Conservation (phyloP, 106 monocot species). For the Apostasia shenzhenica region DNA sequence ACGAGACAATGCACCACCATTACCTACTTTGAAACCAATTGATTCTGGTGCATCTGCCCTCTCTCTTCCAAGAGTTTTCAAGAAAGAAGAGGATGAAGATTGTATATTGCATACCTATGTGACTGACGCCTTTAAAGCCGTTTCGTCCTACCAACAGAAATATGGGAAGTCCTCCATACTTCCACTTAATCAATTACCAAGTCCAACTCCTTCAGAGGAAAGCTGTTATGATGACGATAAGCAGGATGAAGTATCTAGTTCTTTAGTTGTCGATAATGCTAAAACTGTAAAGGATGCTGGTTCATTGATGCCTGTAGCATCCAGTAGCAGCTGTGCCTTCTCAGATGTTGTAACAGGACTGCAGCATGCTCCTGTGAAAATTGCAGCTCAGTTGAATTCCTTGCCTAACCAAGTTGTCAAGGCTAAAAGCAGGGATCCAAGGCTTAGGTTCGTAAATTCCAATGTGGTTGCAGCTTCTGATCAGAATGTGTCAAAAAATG, state of each 20-base stretch:
- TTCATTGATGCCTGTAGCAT: constrained; percentile 7
- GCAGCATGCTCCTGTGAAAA: constrained; percentile 12
- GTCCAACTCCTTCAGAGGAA: constrained; percentile 96
- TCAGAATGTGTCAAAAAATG: constrained; percentile 7
- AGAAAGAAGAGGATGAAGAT: constrained; percentile 9
- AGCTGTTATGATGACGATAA: constrained; percentile 33
- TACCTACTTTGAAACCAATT: constrained; percentile 25
- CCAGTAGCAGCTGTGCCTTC: constrained; percentile 8
- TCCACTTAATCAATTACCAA: constrained; percentile 51
- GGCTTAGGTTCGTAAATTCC: constrained; percentile 49
- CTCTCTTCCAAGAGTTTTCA: constrained; percentile 8
- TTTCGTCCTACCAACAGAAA: constrained; percentile 84
- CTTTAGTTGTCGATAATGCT: constrained; percentile 8
- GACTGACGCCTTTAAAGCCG: constrained; percentile 68
- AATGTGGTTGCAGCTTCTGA: constrained; percentile 15
- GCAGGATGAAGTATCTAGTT: constrained; percentile 70
- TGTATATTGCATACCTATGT: constrained; percentile 31
- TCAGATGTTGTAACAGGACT: not conserved
- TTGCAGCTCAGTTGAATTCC: constrained; percentile 3
- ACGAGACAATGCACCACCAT: constrained; percentile 31
- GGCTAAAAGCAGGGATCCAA: constrained; percentile 80
- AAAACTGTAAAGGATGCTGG: not conserved
- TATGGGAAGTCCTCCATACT: constrained; percentile 38
- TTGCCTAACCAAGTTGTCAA: constrained; percentile 22
- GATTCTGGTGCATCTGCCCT: constrained; percentile 13